Conservation (phyloP, 2,329 filamentous ascomycete species). For the Zymoseptoria pseudotritici region DNA sequence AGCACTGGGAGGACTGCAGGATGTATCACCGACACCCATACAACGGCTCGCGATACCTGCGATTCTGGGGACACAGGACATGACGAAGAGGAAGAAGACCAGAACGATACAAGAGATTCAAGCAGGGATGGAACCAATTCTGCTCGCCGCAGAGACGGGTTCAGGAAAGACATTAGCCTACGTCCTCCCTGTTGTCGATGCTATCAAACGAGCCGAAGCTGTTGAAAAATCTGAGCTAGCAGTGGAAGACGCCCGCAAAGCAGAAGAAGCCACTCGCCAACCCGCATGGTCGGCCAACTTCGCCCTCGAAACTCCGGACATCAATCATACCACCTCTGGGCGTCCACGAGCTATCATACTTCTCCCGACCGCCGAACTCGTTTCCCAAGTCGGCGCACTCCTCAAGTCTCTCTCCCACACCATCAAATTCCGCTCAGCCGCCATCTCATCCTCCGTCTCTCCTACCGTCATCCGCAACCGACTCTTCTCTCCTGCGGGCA, state of each 20-base stretch:
- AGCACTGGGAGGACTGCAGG: slow-evolving; percentile 64
- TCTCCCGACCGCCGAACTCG: slow-evolving; percentile 86
- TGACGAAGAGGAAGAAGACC: slow-evolving; percentile 27
- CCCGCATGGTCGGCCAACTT: slow-evolving; percentile 39
- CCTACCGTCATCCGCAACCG: slow-evolving; percentile 74
- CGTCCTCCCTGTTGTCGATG: slow-evolving; percentile 74
- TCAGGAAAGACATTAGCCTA: slow-evolving; percentile 97
- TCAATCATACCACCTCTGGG: slow-evolving; percentile 63
- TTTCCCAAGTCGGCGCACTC: slow-evolving; percentile 74
- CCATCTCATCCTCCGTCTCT: slow-evolving; percentile 70
- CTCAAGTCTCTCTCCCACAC: slow-evolving; percentile 77
- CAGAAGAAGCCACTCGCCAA: slow-evolving; percentile 11
- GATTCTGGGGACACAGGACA: slow-evolving; percentile 54
- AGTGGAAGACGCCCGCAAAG: slow-evolving; percentile 16
- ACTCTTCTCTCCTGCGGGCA: slow-evolving; percentile 70
- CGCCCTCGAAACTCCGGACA: slow-evolving; percentile 47
- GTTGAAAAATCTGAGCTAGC: slow-evolving; percentile 42
- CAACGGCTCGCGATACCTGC: slow-evolving; percentile 83
- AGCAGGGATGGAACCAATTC: slow-evolving; percentile 53
- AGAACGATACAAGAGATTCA: slow-evolving; percentile 25
- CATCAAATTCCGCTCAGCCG: slow-evolving; percentile 77
- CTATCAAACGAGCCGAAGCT: slow-evolving; percentile 65
- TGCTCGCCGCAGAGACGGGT: slow-evolving; percentile 91
- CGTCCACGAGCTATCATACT: slow-evolving; percentile 78
- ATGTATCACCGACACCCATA: slow-evolving; percentile 77